Percentiles rank a stretch among this genome's conserved stretches.
phyloP scores from a whole-genome alignment of 495 filamentous ascomycete genomes.

The Daldinia loculata region DNA sequence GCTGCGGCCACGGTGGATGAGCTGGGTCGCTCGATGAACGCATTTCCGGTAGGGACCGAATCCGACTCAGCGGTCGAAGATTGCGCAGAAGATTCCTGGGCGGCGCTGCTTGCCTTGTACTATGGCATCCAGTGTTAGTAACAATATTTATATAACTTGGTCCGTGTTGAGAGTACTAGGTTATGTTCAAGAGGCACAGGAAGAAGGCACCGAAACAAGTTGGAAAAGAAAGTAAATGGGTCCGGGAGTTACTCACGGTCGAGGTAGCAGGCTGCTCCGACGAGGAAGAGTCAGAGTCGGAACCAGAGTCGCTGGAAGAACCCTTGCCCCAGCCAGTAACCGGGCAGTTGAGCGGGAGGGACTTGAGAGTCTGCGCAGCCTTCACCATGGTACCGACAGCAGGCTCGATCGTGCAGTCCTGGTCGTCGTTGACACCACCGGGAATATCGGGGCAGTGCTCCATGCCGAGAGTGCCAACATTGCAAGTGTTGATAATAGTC shows the following conservation, averaged over 20 bases:
- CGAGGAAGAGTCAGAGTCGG: conserved; percentile 8
- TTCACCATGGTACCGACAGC: conserved; percentile 48
- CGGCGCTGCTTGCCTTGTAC: conserved; percentile 19
- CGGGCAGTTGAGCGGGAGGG: conserved; percentile 69
- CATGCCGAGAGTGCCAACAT: conserved; percentile 60
- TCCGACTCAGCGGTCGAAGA: background rate
- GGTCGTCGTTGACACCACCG: conserved; percentile 50
- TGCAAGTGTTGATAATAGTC: conserved; percentile 68
- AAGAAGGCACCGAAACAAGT: conserved; percentile 10
- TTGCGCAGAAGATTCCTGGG: background rate
- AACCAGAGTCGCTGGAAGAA: conserved; percentile 42
- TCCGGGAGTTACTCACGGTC: conserved; percentile 28
- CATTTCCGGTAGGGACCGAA: conserved; percentile 20
- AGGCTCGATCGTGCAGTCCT: conserved; percentile 59
- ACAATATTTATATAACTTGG: background rate
- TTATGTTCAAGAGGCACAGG: conserved; percentile 5
- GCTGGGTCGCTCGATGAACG: conserved; percentile 39
- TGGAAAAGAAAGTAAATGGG: conserved; percentile 13
- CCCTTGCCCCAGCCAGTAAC: conserved; percentile 53
- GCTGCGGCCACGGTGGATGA: conserved; percentile 52
- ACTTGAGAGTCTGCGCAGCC: conserved; percentile 43
- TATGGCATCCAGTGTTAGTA: conserved; percentile 19
- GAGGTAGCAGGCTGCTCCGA: conserved; percentile 11
- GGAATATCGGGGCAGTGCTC: conserved; percentile 63
- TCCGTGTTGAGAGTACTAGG: background rate